phyloP scores from a whole-genome alignment of 139 green algal species.

The Astrephomene gubernaculifera region DNA sequence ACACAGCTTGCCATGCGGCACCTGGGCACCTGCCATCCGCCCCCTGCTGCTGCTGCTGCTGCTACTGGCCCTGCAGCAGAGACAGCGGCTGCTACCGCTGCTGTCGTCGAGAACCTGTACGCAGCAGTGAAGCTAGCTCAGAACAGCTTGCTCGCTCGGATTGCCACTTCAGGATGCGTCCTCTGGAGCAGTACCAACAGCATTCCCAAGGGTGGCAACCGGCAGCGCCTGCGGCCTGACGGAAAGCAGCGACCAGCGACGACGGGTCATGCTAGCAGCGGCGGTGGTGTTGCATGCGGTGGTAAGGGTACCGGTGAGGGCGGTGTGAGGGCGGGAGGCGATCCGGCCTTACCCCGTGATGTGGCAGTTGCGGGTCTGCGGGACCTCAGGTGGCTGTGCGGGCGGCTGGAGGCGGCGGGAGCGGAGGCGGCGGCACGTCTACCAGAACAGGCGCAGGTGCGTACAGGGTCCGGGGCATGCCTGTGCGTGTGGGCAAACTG shows the following conservation, averaged over 20 bases:
- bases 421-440: neutral
- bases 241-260: too few relatives aligned
- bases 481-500: too few relatives aligned
- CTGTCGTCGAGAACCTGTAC: neutral
- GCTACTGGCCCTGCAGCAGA: neutral
- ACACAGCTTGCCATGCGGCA: conserved; percentile 16
- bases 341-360: neutral
- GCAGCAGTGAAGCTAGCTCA: neutral
- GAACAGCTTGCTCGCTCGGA: neutral
- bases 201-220: too few relatives aligned
- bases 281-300: too few relatives aligned
- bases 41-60: neutral
- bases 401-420: neutral
- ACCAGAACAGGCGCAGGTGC: neutral
- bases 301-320: neutral
- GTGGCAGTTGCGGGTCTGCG: neutral
- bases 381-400: conserved; percentile 27
- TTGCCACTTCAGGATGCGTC: too few relatives aligned
- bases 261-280: too few relatives aligned
- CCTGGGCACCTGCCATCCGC: neutral
- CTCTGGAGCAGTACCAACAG: too few relatives aligned
- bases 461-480: too few relatives aligned
- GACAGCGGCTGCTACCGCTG: neutral
- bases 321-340: neutral
- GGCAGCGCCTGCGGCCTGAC: too few relatives aligned